Base-by-base conservation (phyloP, 2,329 filamentous ascomycete species). In the Epichloe gansuensis region DNA sequence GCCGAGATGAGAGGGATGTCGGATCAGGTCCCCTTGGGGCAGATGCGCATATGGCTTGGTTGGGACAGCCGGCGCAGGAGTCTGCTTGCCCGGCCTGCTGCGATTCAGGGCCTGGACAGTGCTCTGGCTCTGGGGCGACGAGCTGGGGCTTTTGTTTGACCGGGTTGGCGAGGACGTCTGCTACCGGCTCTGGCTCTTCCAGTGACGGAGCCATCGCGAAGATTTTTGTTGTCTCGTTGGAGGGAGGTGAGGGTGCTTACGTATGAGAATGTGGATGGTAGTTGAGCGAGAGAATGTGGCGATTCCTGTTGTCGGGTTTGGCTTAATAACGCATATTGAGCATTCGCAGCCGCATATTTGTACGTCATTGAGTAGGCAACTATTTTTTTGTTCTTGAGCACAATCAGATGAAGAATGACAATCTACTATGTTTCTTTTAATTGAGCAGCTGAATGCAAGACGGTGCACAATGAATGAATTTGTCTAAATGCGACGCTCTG, bases 21-120 rank as follows among this genome's bases (percentile, higher is more conserved):
- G 91, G 91, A 66, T 98, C 93, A 2, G 93, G 91, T 0, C 91
- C 93, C 70, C 96, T 96, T 23, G 91, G 91, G 1, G 91, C 87
- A 1, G 91, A 88, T 17, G 91, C 91, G 74, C 93, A 98, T 62
- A 98, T 95, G 47, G 82, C 75, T 72, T 98, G 91, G 73, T 98
- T 98, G 1, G 93, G 93, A 65, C 93, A 98, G 51, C 91, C 91
- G 47, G 85, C 88, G 73, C 93, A 98, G 44, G 89, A 90, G 69
- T 95, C 91, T 50, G 81, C 80, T 55, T 75, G 76, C 56, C 83
- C 83, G 52, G 83, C 83, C 59, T 80, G 72, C 58, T 88, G 76
- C 13, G 86, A 89, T 64, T 91, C 87, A 4, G 88, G 93, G 0
- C 93, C 93, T 3, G 91, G 91, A 64, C 93, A 98, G 74, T 97